Base-by-base conservation (phyloP, 1,284 basidiomycete genomes). In the Malassezia sp. region DNA sequence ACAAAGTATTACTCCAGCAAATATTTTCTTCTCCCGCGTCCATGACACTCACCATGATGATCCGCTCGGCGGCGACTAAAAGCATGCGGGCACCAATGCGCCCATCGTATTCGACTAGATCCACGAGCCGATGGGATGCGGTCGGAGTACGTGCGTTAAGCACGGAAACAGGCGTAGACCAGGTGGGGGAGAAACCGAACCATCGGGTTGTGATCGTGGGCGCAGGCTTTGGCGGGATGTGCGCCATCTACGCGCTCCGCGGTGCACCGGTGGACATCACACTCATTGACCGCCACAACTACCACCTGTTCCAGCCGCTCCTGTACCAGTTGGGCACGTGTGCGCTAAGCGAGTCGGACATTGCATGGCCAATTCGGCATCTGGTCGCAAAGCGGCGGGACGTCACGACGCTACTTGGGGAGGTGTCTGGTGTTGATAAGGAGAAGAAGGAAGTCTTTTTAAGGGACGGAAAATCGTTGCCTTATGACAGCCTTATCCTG, bases 291-390 rank as follows among this genome's bases (percentile, higher is more conserved):
- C 38, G 38, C 14, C 5, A 24, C 15, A 39, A 39, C 29, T 30
- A n/a, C 7, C 38, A 39, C 15, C 27, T 39, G 2, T 39, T 39
- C 38, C 38, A 39, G 38, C 38, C 38, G 7, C 15, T 39, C 11
- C 29, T 39, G 4, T 39, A 39, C 29, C 38, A 39, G 15, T 24
- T 39, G 10, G 38, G 38, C 22, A 12, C 38, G 26, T 39, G 38
- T 21, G 14, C 6, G 10, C 15, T 39, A 7, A 12, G 27, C 8
- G 14, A 24, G 5, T 26, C 15, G 8, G 38, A 28, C 26, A 39
- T 39, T 29, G 38, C 38, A 10, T 39, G 38, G 38, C 38, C 38
- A 7, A 29, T 39, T 11, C 38, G 38, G 2, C 38, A 39, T 8
- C 18, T 39, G 6, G 15, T 39, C 12, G 15, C 14, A 8, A 14